A percentile compares a stretch with the other conserved stretches of the same genome.
These are phyloP conservation scores for Aspergillus nomiae DNA, from an alignment of 2,329 filamentous ascomycete genomes.

Conservation along the genomic window DNA sequence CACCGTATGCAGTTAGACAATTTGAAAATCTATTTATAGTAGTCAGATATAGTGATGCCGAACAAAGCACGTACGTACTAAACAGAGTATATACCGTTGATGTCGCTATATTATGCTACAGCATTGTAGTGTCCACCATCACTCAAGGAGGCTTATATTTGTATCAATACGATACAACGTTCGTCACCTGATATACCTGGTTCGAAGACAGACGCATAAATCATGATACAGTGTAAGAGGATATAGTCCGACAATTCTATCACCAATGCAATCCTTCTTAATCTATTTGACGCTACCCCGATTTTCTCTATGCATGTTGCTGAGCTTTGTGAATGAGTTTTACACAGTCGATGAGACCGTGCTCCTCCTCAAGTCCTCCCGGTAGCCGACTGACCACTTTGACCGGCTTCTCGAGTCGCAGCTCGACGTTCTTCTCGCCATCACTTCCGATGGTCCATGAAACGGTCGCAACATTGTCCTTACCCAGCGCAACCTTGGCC, in stretches of 20 bases:
- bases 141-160: fast-evolving
- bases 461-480: slow-evolving; percentile 24
- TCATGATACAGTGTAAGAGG: not conserved
- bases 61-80: not conserved
- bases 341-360: slow-evolving; percentile 18
- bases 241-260: not conserved
- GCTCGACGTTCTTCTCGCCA: slow-evolving; percentile 15
- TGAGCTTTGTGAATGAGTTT: not conserved
- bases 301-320: not conserved
- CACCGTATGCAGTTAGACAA: not conserved
- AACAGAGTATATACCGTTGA: not conserved
- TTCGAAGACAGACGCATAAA: not conserved
- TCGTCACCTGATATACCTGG: not conserved
- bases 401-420: slow-evolving; percentile 20
- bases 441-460: slow-evolving; percentile 15
- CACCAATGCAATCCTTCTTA: too few species aligned
- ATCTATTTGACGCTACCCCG: not conserved
- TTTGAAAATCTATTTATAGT: not conserved
- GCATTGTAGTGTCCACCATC: not conserved
- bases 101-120: fast-evolving
- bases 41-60: not conserved
- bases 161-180: not conserved
- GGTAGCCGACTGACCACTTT: slow-evolving; percentile 23
- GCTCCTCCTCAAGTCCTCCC: slow-evolving; percentile 9
- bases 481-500: slow-evolving; percentile 25